Evolutionary conservation across 1,284 basidiomycete genomes (phyloP), one percentile per base, ranked within the genome.

Genomic region (Sanghuangporus baumii): DNA sequence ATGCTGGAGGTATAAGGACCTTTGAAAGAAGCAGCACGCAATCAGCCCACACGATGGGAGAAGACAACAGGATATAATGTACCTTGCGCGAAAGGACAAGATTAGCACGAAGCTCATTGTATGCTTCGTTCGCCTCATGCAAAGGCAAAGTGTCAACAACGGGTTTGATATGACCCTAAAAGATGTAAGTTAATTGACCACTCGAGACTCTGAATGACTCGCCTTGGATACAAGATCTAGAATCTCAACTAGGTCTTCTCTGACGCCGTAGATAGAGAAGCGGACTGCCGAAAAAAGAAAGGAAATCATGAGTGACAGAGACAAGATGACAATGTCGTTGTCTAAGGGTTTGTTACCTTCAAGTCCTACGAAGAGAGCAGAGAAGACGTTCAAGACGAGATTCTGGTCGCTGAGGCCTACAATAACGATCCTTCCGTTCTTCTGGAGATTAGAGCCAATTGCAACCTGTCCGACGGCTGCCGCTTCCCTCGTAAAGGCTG

Each of bases 21-120:
- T 59, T 34, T 47, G 16, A 26, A 31, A 34, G 16, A 51, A 20
- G n/a, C 31, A 6, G 14, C 12, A 14, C 36, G 40, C 1, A 59
- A 48, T 59, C 18, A 59, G 43, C 16, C 6, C 8, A 20, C 26
- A 9, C n/a, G 14, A 47, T 14, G 12, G 16, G 34, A 56, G n/a
- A 23, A 20, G 23, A 41, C 12, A 8, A 14, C 0, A 46, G 3
- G 14, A 7, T 2, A 3, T 14, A 41, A 20, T 14, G 43, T 52
- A 59, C 58, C 46, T 52, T 50, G 43, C 58, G 58, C 5, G 58
- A 59, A 20, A 59, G 37, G n/a, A 59, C 47, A 6, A 36, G 23
- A 52, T 52, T 59, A 16, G 43, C 58, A 9, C 58, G 58, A 52
- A 59, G 58, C 11, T 59, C 58, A 36, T 59, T 46, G 36, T 59